Conservation (phyloP, 2,329 filamentous ascomycete genomes). For the Clathrospora elynae region DNA sequence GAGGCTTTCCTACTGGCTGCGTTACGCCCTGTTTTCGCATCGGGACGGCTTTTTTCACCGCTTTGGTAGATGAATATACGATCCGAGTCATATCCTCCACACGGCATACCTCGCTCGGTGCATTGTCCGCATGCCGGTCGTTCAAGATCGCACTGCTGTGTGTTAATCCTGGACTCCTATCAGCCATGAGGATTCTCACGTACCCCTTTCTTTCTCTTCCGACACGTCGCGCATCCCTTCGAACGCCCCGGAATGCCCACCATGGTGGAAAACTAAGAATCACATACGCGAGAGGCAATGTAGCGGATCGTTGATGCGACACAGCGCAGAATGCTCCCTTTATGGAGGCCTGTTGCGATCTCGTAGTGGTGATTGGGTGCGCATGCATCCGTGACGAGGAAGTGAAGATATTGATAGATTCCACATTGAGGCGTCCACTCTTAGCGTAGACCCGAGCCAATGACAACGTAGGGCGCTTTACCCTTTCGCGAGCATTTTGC, state of each 20-base stretch:
- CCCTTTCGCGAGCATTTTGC: too few species aligned
- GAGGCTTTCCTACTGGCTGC: constrained; percentile 3
- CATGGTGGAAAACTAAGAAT: constrained; percentile 13
- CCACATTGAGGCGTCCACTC: too few species aligned
- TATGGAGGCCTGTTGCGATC: constrained; percentile 15
- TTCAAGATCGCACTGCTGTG: constrained; percentile 63
- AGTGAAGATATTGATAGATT: too few species aligned
- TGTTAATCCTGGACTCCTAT: constrained; percentile 2
- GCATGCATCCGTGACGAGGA: constrained; percentile 2
- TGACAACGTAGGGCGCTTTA: too few species aligned
- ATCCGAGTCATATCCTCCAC: constrained; percentile 68
- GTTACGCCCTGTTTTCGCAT: constrained; percentile 1
- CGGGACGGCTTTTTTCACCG: not conserved
- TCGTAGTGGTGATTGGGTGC: too few species aligned
- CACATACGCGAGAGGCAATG: not conserved
- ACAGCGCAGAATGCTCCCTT: constrained; percentile 28
- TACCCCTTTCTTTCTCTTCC: constrained; percentile 62
- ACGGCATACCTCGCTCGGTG: constrained; percentile 60
- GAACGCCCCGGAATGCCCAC: constrained; percentile 40
- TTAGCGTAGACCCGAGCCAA: too few species aligned
- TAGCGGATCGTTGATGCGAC: constrained; percentile 1
- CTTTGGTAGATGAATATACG: constrained; percentile 62
- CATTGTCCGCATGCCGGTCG: constrained; percentile 67
- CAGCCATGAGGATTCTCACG: constrained; percentile 16
- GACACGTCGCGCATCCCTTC: constrained; percentile 41